A percentile compares a stretch with the other conserved stretches of the same genome.
Evolutionary conservation across 2,329 filamentous ascomycete species (phyloP).

Genomic region (Penicillium italicum): DNA sequence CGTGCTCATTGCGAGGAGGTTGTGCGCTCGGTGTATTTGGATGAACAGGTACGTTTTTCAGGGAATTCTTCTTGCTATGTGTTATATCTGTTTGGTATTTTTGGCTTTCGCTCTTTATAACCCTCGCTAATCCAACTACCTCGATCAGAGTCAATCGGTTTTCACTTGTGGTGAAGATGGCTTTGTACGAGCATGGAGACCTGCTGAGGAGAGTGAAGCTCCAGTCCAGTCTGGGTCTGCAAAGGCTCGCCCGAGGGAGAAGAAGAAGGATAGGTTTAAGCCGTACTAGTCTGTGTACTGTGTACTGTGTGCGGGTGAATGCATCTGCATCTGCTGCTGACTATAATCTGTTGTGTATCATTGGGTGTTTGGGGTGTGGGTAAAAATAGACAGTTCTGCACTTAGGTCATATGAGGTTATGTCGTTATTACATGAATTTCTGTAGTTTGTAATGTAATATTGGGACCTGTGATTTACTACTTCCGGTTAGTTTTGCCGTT

Average conservation of each 20-base stretch:
- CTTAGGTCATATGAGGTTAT: neutral
- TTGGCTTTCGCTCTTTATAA: neutral
- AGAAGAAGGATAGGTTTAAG: conserved; percentile 39
- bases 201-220: conserved; percentile 18
- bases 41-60: conserved; percentile 39
- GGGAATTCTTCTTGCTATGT: neutral
- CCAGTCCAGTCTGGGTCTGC: conserved; percentile 15
- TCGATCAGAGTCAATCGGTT: conserved; percentile 35
- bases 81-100: neutral
- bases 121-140: neutral
- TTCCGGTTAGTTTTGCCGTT: too few species aligned
- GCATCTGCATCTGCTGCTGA: conserved; percentile 1
- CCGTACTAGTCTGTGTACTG: conserved; percentile 31
- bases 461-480: too few species aligned
- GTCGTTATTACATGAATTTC: neutral
- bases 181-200: conserved; percentile 39
- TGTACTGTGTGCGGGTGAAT: conserved; percentile 1
- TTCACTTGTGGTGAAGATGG: conserved; percentile 48
- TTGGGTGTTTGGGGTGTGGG: conserved; percentile 8
- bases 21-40: conserved; percentile 46
- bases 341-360: conserved; percentile 16
- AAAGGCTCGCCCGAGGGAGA: conserved; percentile 32
- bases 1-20: conserved; percentile 49
- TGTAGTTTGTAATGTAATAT: neutral
- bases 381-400: conserved; percentile 14